Evolutionary conservation across 139 green algal genomes (phyloP), one percentile per base, ranked within the genome.

Genomic region (Asterochloris erici): DNA sequence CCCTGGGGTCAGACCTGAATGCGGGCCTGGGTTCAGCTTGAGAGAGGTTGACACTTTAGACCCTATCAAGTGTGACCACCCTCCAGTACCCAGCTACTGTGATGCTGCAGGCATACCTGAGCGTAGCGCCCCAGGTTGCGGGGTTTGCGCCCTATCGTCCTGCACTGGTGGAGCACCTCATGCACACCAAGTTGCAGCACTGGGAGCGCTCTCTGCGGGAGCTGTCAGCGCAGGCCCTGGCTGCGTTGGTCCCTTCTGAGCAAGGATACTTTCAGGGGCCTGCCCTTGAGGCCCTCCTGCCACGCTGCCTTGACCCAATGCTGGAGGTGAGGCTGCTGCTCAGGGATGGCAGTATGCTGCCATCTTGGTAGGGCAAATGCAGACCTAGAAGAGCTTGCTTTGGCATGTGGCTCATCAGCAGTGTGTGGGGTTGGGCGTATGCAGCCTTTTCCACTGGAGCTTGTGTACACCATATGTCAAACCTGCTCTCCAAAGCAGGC

Each of bases 181-280:
- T 97, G 28, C n/a, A 84, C 60, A 77, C 76, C 21, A 98, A 98
- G 93, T 84, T 98, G 80, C 79, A 83, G 11, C 96, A 99, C 87
- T 99, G 97, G 97, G 96, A 98, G 24, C 88, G 89, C 64, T n/a
- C 84, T 0, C 84, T 98, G 77, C 75, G 96, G 9, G 85, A 94
- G 83, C 89, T 98, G 47, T 89, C 96, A 12, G 94, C 94, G 0
- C 74, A 92, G 60, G 90, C 90, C 13, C 84, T 98, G 27, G 89
- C 84, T 2, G 86, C 90, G 2, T 86, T 98, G 28, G 94, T 91
- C 16, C 90, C 90, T 10, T 79, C 84, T 26, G 77, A 90, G 64
- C 78, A 79, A 12, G 27, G 81, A 0, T 90, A 85, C 76, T 88
- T 90, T 13, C 29, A 73, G 15, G 73, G 66, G 0, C 47, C 64